Percentiles rank a stretch among this genome's conserved stretches.
Evolutionary conservation across 73 alveolate genomes (phyloP).

Genomic region (Paramecium sexaurelia): DNA sequence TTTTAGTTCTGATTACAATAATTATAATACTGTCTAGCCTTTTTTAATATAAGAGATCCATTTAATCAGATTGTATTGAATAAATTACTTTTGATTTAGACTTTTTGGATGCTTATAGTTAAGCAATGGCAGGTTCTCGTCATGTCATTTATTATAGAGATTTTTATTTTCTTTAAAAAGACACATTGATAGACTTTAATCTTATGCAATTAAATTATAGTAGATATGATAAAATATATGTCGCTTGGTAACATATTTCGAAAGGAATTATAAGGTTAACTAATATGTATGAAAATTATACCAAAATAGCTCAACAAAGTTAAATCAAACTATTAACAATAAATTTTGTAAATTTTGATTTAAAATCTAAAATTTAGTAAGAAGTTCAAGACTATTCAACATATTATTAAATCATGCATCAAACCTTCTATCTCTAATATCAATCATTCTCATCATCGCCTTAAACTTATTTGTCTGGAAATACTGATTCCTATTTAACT

Average conservation of each 20-base stretch:
- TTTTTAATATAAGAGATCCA: not conserved
- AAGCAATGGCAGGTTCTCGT: not conserved
- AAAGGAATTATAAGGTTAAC: not conserved
- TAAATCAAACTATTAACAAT: not conserved
- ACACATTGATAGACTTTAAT: not conserved
- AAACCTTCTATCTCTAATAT: not conserved
- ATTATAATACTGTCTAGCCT: not conserved
- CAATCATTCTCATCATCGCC: not conserved
- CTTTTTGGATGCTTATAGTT: not conserved
- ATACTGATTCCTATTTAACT: not conserved
- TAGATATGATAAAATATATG: conserved; percentile 6
- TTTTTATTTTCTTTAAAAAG: not conserved
- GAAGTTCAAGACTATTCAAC: not conserved
- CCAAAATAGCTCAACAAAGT: not conserved
- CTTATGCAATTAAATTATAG: not conserved
- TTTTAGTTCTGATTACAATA: not conserved
- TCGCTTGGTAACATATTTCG: not conserved
- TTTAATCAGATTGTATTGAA: not conserved
- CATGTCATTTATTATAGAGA: conserved; percentile 32
- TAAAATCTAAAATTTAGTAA: not conserved
- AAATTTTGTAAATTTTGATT: not conserved
- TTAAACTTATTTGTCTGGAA: not conserved
- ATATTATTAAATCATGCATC: not conserved
- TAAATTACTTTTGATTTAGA: conserved; percentile 20
- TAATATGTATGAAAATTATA: not conserved